Evolutionary conservation across 352 stramenopile genomes (phyloP), one percentile per base, ranked within the genome.

Genomic region (Pythium inflatum): DNA sequence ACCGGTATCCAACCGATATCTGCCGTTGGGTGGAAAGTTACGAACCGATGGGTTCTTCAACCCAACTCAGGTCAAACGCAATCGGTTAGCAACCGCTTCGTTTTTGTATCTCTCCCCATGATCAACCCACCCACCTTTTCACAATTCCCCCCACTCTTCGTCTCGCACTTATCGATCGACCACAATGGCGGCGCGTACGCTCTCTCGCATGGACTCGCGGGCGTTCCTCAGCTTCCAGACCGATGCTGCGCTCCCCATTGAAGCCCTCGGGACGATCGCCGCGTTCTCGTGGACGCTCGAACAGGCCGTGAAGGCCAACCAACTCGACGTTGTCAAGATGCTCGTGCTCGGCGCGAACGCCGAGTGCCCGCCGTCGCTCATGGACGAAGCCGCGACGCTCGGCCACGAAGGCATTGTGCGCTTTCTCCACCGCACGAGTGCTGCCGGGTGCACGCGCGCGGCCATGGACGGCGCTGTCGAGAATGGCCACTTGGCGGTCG

Each of bases 381-480:
- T 80, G 41, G 82, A 90, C 65, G 50, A 41, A 12, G 78, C 77
- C 8, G 80, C 80, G 4, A 27, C 41, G 31, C 48, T 40, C 4
- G 82, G 80, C 4, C 69, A 80, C 12, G 48, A 80, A 28, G 54
- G 55, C 2, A 77, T 87, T 54, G 71, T 90, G 59, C 73, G 68
- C 48, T 63, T 86, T 41, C 57, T 90, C 25, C 82, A 89, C 58
- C 48, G 43, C 51, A 62, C 73, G 27, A 63, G 73, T 18, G 49
- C 48, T 0, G 62, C 56, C 1, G 73, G 70, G 0, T 92, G 82
- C 57, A 83, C 77, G 3, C 46, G 62, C 7, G 58, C 68, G 3
- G 81, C 81, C 9, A 87, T 91, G 78, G 79, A 86, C 49, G 62
- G 50, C 3, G 80, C 82, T 2, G 77, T 78, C 5, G 55, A 60